Evolutionary conservation across 768 basidiomycete genomes (phyloP).

Genomic region (Ephemerocybe angulata): DNA sequence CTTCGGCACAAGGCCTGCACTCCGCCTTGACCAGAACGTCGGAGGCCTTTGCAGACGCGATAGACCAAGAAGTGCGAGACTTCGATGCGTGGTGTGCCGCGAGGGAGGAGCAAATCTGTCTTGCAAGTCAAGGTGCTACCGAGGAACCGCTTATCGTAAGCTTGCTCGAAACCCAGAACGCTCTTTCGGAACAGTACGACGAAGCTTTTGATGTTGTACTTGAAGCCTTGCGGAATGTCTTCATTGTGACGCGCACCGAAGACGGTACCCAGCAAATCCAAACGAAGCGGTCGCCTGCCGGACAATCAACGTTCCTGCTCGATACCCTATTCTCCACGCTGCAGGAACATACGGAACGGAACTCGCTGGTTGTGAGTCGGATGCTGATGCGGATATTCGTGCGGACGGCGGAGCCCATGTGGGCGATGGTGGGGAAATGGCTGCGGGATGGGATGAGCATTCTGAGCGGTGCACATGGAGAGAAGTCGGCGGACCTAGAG

Average conservation of each 20-base stretch:
- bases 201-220: constrained; percentile 56
- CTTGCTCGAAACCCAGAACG: constrained; percentile 61
- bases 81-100: constrained; percentile 71
- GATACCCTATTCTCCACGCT: constrained; percentile 57
- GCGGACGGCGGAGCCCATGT: constrained; percentile 63
- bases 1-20: constrained; percentile 2
- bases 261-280: neutral
- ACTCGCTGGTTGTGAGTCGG: constrained; percentile 51
- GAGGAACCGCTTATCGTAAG: constrained; percentile 51
- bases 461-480: constrained; percentile 25
- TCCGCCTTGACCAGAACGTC: constrained; percentile 38
- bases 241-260: constrained; percentile 17
- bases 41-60: constrained; percentile 81
- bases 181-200: constrained; percentile 53
- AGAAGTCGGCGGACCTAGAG: constrained; percentile 41
- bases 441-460: constrained; percentile 68
- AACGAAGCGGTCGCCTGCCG: constrained; percentile 40
- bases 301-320: constrained; percentile 54
- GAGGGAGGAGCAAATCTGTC: constrained; percentile 63
- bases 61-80: constrained; percentile 52
- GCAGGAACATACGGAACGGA: constrained; percentile 57
- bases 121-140: constrained; percentile 48
- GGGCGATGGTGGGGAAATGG: constrained; percentile 73
- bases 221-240: constrained; percentile 40
- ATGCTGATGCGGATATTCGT: constrained; percentile 62